A percentile compares a stretch with the other conserved stretches of the same genome.
These are phyloP conservation scores for Phascolomyces articulosus DNA, from an alignment of 371 early-diverging fungal genomes.

Conservation along the genomic window DNA sequence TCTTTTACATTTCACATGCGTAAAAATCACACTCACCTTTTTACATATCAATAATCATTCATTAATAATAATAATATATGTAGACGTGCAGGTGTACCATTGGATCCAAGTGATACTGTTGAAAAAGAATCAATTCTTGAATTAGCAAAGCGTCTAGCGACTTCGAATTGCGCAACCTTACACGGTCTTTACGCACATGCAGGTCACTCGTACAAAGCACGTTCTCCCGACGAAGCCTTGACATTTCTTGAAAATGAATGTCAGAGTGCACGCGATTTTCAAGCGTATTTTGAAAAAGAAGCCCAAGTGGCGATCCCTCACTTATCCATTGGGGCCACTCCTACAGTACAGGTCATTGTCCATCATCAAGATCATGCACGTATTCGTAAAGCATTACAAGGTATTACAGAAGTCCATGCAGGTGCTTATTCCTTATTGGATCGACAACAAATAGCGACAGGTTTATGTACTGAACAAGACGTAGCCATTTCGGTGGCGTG, in stretches of 20 bases:
- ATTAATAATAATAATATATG: too few relatives aligned
- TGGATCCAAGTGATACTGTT: constrained; percentile 14
- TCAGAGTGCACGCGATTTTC: constrained; percentile 29
- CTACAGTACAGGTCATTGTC: constrained; percentile 29
- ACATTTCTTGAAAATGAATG: constrained; percentile 39
- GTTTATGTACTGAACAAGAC: constrained; percentile 22
- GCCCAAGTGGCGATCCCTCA: constrained; percentile 26
- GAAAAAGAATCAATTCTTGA: constrained; percentile 18
- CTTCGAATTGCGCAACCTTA: constrained; percentile 26
- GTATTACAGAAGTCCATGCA: constrained; percentile 47
- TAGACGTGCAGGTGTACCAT: constrained; percentile 48
- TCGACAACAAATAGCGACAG: constrained; percentile 47
- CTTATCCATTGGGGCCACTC: constrained; percentile 49
- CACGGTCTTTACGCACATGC: constrained; percentile 49
- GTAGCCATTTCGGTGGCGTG: constrained; percentile 36
- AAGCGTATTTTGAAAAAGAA: constrained; percentile 16
- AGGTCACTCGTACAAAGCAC: constrained; percentile 42
- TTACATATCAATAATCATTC: too few relatives aligned
- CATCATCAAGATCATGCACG: constrained; percentile 9
- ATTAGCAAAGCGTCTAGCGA: constrained; percentile 36
- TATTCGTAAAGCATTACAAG: constrained; percentile 24
- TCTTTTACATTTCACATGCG: not conserved
- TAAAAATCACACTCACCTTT: too few relatives aligned
- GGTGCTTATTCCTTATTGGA: constrained; percentile 43
- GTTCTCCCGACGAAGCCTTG: constrained; percentile 24